phyloP scores from a whole-genome alignment of 768 basidiomycete genomes.

The Bullera alba region DNA sequence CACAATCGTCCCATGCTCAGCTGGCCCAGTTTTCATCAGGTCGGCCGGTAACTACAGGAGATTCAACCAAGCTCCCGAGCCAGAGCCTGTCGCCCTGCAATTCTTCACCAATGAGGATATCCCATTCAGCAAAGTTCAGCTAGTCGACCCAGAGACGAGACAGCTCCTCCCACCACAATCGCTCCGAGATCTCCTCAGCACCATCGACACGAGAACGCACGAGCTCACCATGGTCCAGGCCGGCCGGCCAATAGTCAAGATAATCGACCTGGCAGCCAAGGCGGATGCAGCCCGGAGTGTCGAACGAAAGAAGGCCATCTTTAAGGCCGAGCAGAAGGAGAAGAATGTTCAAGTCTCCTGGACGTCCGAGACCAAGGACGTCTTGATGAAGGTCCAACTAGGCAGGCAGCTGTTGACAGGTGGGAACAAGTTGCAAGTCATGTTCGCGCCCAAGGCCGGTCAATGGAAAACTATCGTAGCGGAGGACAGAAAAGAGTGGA shows the following conservation, averaged over 20 bases:
- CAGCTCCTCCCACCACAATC: conserved; percentile 23
- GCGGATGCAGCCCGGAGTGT: conserved; percentile 10
- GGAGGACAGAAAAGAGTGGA: conserved; percentile 22
- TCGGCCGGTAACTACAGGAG: no score
- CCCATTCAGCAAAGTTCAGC: conserved; percentile 31
- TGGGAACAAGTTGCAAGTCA: conserved; percentile 36
- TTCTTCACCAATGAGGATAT: conserved; percentile 26
- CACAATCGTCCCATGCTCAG: no score
- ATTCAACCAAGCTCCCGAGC: no score
- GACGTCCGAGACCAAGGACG: conserved; percentile 36
- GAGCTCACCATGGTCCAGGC: conserved; percentile 28
- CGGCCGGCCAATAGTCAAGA: conserved; percentile 31
- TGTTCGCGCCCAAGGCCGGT: conserved; percentile 27
- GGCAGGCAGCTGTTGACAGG: conserved; percentile 26
- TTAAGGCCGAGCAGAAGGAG: conserved; percentile 25
- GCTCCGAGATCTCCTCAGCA: conserved; percentile 16
- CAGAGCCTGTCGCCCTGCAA: conserved; percentile 4
- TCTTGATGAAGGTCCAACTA: conserved; percentile 31
- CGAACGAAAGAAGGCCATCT: conserved; percentile 21
- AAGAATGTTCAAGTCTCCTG: conserved; percentile 43
- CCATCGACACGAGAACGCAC: conserved; percentile 24
- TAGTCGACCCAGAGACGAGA: conserved; percentile 26
- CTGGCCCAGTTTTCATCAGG: no score
- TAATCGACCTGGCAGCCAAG: conserved; percentile 27
- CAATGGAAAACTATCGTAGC: conserved; percentile 9